Conservation (phyloP, 2,329 filamentous ascomycete genomes). For the Cladorrhinum sp. region DNA sequence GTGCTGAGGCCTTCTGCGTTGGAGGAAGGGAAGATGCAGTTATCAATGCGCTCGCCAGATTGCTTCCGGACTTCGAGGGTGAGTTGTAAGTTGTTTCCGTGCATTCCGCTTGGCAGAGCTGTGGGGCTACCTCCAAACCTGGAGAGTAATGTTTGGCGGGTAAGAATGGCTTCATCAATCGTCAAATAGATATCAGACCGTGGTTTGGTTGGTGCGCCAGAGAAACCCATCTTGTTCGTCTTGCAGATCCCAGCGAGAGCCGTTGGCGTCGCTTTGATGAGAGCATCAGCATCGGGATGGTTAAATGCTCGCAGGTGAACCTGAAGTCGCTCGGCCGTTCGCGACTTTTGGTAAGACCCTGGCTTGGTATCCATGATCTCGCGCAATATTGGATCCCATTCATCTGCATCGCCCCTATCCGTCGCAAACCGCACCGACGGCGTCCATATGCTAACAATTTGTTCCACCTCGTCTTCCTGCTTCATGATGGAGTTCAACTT, state of each 20-base stretch:
- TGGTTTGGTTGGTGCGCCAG: slow-evolving; percentile 81
- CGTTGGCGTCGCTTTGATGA: slow-evolving; percentile 86
- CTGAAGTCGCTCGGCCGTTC: slow-evolving; percentile 71
- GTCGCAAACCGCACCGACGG: slow-evolving; percentile 52
- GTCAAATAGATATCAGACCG: slow-evolving; percentile 96
- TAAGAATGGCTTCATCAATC: slow-evolving; percentile 72
- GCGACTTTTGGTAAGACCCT: slow-evolving; percentile 72
- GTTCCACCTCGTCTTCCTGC: slow-evolving; percentile 68
- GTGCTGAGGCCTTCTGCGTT: slow-evolving; percentile 76
- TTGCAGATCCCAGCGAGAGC: slow-evolving; percentile 76
- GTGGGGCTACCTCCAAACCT: slow-evolving; percentile 71
- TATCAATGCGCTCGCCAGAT: slow-evolving; percentile 77
- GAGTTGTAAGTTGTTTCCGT: slow-evolving; percentile 76
- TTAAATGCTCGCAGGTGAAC: slow-evolving; percentile 77
- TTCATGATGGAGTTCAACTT: slow-evolving; percentile 74
- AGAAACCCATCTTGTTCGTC: slow-evolving; percentile 89
- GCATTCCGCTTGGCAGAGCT: slow-evolving; percentile 59
- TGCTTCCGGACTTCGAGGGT: slow-evolving; percentile 82
- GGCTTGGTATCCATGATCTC: slow-evolving; percentile 70
- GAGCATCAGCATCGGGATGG: slow-evolving; percentile 69
- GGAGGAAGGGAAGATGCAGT: slow-evolving; percentile 82
- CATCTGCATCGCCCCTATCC: slow-evolving; percentile 59
- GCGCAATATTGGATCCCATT: slow-evolving; percentile 70
- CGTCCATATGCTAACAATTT: slow-evolving; percentile 75
- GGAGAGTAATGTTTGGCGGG: slow-evolving; percentile 68